Base-by-base conservation (phyloP, 2,329 filamentous ascomycete genomes). In the Stagonosporopsis rhizophila region DNA sequence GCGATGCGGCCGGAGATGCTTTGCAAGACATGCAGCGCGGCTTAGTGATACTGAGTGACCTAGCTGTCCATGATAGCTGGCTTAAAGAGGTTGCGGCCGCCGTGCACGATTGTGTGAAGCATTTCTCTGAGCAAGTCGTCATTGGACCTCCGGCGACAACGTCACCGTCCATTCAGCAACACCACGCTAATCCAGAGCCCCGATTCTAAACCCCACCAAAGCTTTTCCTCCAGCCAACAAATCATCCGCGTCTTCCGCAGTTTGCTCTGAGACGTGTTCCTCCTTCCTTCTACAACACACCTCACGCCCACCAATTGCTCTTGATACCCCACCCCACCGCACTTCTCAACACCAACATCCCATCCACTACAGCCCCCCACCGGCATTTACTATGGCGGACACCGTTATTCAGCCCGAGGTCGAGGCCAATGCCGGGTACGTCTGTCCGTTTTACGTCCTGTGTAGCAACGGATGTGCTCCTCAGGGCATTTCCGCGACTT, bases 401-500 rank as follows among this genome's bases (percentile, higher is more conserved):
- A 81, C 79, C 27, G 71, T 81, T 58, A 80, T 82, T 64, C 74
- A 77, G 58, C 77, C 77, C 47, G 78, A 81, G 55, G 64, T 67
- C 47, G 77, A 76, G 52, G 78, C 68, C 68, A 79, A 73, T 67
- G 79, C 80, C 65, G 79, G 78, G 80, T 82, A 77, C 69, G 80
- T 73, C n/a, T 37, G 15, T 22, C 20, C 48, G 19, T 12, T 2
- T 28, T 52, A 42, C 42, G 17, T 28, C 17, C n/a, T 39, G 19
- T 6, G 32, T 7, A 27, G 32, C 25, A 8, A 32, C 15, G 15
- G 27, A 22, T 14, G 27, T 45, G 20, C 34, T n/a, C 38, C 20
- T 40, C 11, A 15, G 44, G 23, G 40, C 50, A n/a, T 40, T 48
- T 9, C 53, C 37, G 47, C 28, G 25, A 35, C 6, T 32, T 28